phyloP scores from a whole-genome alignment of 768 basidiomycete genomes.

The Mycena filopes region DNA sequence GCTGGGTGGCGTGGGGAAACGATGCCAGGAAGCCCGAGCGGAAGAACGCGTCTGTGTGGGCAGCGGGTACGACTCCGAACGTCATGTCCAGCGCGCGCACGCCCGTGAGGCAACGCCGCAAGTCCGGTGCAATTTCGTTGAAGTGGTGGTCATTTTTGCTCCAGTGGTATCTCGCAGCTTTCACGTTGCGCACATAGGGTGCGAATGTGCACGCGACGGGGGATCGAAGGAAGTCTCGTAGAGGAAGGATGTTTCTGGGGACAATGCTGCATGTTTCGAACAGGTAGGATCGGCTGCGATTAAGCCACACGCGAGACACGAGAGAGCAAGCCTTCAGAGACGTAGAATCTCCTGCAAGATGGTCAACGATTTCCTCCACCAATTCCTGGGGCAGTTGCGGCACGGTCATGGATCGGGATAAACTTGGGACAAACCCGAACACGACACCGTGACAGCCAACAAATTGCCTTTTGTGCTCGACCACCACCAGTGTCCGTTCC shows the following conservation, averaged over 20 bases:
- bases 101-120: background rate
- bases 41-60: background rate
- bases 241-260: background rate
- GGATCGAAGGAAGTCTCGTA: background rate
- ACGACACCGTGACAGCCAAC: no score
- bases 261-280: conserved; percentile 37
- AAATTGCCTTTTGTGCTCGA: no score
- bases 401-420: background rate
- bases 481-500: no score
- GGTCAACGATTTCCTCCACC: background rate
- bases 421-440: no score
- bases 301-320: conserved; percentile 53
- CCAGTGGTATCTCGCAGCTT: background rate
- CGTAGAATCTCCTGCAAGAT: background rate
- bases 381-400: background rate
- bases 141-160: background rate
- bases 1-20: background rate
- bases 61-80: background rate
- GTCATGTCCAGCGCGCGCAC: background rate
- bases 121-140: background rate
- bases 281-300: conserved; percentile 50
- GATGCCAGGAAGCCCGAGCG: background rate
- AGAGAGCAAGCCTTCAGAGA: conserved; percentile 43
- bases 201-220: background rate
- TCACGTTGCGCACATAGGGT: background rate